These are phyloP conservation scores for Tricholoma bakamatsutake DNA, from an alignment of 768 basidiomycete genomes.

Conservation along the genomic window DNA sequence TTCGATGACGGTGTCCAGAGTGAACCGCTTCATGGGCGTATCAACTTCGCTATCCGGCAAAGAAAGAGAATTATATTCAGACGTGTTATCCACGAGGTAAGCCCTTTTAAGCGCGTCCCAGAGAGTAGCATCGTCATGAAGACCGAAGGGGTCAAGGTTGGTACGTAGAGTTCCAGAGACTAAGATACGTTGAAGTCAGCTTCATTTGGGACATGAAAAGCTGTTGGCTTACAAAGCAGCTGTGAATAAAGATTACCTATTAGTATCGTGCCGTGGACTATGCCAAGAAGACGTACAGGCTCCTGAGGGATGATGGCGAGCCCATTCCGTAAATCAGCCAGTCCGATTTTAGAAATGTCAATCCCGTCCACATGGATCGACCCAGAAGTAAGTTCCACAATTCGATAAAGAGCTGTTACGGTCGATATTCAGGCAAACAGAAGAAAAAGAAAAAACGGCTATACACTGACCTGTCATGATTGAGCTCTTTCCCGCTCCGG, in stretches of 20 bases:
- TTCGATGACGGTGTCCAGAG: constrained; percentile 77
- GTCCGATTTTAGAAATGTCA: constrained; percentile 78
- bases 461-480: constrained; percentile 64
- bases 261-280: not conserved
- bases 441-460: not conserved
- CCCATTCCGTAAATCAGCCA: constrained; percentile 61
- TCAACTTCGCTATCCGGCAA: constrained; percentile 32
- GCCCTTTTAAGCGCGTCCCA: constrained; percentile 88
- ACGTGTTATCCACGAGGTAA: constrained; percentile 62
- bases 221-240: constrained; percentile 38
- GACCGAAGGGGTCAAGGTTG: constrained; percentile 87
- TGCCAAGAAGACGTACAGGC: constrained; percentile 39
- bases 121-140: constrained; percentile 71
- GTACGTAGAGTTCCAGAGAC: constrained; percentile 79
- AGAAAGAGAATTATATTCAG: constrained; percentile 22
- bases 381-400: constrained; percentile 79
- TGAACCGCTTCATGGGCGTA: constrained; percentile 58
- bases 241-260: constrained; percentile 15
- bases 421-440: not conserved
- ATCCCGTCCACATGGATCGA: constrained; percentile 74
- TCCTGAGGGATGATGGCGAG: constrained; percentile 88
- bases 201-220: constrained; percentile 1
- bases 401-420: constrained; percentile 60
- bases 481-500: constrained; percentile 86
- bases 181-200: constrained; percentile 16